Evolutionary conservation across 2,329 filamentous ascomycete species (phyloP), one percentile per base, ranked within the genome.

Genomic region (Colletotrichum limetticola): DNA sequence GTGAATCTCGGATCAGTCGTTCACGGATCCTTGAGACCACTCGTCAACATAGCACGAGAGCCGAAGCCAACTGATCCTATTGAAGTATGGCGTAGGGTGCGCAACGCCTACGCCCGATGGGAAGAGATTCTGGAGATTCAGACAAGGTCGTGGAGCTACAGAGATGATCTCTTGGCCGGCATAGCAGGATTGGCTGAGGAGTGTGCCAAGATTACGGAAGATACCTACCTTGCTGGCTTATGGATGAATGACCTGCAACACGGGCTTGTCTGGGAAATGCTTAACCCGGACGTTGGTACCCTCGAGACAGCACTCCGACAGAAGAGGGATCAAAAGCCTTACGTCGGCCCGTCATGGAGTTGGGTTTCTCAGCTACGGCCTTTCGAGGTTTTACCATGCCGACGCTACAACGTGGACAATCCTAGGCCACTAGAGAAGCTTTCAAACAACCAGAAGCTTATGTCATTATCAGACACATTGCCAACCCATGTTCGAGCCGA

Each of bases 321-420:
- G 4, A 37, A 52, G 16, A 28, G 14, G 12, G 1, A 30, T 3
- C 14, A 42, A 1, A 1, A n/a, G 5, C 57, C 65, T 8, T 68
- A 68, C 30, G 22, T 68, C 4, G 65, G 56, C 3, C 65, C 65
- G 16, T 61, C 65, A 4, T 55, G 65, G 65, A 68, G 65, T 28
- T 68, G 65, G 65, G 57, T 57, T 5, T 68, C 65, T 26, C 65
- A 32, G 3, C 35, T 30, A 14, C 60, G 46, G 19, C 22, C 14
- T 1, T 24, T 53, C 16, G 65, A 68, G 30, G 7, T 46, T 4
- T 12, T 66, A 5, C 55, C 64, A 1, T 12, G 9, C 9, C 64
- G 64, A 4, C 28, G 52, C 7, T 66, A 52, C 26, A 30, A 12
- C 24, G n/a, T 28, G 2, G 26, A 52, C 3, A 11, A 9, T 16